These are phyloP conservation scores for Hansfordia pulvinata DNA, from an alignment of 2,329 filamentous ascomycete species.

Conservation along the genomic window DNA sequence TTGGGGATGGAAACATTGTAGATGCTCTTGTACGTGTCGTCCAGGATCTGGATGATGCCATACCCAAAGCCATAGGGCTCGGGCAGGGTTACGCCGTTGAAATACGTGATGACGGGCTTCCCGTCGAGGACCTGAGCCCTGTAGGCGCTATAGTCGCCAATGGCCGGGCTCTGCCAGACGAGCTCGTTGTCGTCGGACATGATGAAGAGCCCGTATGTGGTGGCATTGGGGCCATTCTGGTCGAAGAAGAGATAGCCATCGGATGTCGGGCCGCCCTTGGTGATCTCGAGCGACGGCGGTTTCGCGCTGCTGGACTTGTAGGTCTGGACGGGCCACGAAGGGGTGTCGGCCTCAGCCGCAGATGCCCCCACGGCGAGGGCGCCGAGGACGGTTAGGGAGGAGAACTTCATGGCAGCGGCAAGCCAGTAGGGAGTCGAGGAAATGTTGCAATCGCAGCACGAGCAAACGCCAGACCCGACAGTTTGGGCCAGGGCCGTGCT, in stretches of 20 bases:
- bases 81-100: conserved; percentile 12
- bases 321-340: too few species aligned
- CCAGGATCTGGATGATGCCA: conserved; percentile 16
- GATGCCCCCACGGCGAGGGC: too few species aligned
- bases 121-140: conserved; percentile 15
- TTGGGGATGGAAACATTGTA: conserved; percentile 8
- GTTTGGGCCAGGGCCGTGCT: too few species aligned
- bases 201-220: conserved; percentile 1
- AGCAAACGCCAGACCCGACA: too few species aligned
- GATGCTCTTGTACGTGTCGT: conserved; percentile 14
- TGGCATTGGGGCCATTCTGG: conserved; percentile 1
- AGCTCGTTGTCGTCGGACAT: conserved; percentile 12
- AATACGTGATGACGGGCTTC: conserved; percentile 15
- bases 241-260: conserved; percentile 1
- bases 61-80: conserved; percentile 16
- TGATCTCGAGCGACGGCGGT: too few species aligned
- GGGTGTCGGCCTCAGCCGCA: too few species aligned
- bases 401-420: too few species aligned
- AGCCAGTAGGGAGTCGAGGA: too few species aligned
- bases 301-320: too few species aligned
- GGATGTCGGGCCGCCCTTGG: too few species aligned
- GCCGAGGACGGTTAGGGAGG: too few species aligned
- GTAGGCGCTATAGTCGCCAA: conserved; percentile 11
- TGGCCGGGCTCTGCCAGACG: conserved; percentile 11
- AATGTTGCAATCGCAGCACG: too few species aligned